Conservation (phyloP, 352 stramenopile genomes). For the Phytophthora crassamura region DNA sequence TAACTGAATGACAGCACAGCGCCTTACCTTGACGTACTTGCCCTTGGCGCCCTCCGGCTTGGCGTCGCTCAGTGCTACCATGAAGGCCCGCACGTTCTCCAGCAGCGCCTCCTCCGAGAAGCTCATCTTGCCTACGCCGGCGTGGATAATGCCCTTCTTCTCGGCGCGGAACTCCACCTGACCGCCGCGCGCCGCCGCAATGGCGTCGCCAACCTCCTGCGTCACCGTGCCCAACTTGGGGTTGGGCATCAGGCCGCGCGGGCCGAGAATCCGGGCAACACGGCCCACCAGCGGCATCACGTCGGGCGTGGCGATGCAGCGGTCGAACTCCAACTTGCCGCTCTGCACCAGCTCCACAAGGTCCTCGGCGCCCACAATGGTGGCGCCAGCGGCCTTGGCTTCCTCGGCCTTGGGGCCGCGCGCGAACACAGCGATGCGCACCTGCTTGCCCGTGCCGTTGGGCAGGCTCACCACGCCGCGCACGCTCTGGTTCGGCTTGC, state of each 20-base stretch:
- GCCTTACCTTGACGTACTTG: constrained; percentile 91
- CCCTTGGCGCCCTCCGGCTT: constrained; percentile 94
- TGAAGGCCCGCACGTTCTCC: constrained; percentile 93
- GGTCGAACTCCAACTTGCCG: constrained; percentile 92
- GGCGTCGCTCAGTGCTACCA: constrained; percentile 90
- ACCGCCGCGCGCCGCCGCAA: constrained; percentile 78
- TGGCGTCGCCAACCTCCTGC: constrained; percentile 86
- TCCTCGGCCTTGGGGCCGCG: constrained; percentile 90
- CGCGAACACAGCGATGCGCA: constrained; percentile 92
- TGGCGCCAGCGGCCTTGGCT: constrained; percentile 88
- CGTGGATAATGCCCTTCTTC: constrained; percentile 92
- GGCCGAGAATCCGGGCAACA: constrained; percentile 94
- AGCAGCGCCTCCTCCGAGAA: constrained; percentile 91
- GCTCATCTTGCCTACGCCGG: constrained; percentile 89
- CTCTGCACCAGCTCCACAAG: constrained; percentile 90
- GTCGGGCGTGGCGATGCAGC: constrained; percentile 93
- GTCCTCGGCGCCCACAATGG: constrained; percentile 92
- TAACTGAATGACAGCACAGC: background rate
- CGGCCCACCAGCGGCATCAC: constrained; percentile 94
- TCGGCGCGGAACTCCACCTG: constrained; percentile 91
- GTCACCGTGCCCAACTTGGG: constrained; percentile 97
- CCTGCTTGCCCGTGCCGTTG: constrained; percentile 87
- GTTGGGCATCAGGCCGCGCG: constrained; percentile 98
- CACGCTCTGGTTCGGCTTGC: constrained; percentile 91
- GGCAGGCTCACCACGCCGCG: constrained; percentile 87